Conservation (phyloP, 2,329 filamentous ascomycete genomes). For the Akanthomyces dipterigenus region DNA sequence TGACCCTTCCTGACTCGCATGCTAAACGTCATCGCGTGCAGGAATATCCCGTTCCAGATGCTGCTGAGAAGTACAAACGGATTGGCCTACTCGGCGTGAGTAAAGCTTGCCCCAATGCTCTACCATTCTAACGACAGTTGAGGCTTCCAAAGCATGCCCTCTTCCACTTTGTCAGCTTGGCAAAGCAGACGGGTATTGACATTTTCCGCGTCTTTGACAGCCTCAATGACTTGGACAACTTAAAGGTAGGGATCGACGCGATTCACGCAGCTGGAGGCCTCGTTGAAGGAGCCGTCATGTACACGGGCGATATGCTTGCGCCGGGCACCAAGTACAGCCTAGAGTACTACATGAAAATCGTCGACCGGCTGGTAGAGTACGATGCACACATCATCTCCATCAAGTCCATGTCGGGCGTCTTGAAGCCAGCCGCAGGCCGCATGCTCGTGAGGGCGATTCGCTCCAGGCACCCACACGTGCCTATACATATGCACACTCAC, state of each 20-base stretch:
- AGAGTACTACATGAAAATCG: slow-evolving; percentile 72
- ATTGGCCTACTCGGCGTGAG: not conserved
- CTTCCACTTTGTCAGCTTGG: not conserved
- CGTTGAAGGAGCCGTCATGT: slow-evolving; percentile 74
- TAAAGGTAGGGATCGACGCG: not conserved
- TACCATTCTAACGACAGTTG: not conserved
- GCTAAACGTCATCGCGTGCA: not conserved
- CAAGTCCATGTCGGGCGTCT: slow-evolving; percentile 86
- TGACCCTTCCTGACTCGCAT: not conserved
- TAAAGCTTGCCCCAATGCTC: not conserved
- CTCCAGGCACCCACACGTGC: not conserved
- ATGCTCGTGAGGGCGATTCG: slow-evolving; percentile 58
- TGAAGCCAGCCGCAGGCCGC: slow-evolving; percentile 79
- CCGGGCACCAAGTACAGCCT: slow-evolving; percentile 91
- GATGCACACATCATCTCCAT: slow-evolving; percentile 76
- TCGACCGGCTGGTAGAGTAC: slow-evolving; percentile 73
- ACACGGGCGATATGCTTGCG: slow-evolving; percentile 63
- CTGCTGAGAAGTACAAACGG: not conserved
- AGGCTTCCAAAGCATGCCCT: not conserved
- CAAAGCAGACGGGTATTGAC: not conserved
- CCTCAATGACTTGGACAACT: not conserved
- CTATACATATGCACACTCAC: not conserved
- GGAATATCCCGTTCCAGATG: not conserved
- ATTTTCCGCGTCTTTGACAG: not conserved
- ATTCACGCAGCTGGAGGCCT: slow-evolving; percentile 37